Conservation (phyloP, 352 stramenopile genomes). For the Globisporangium cederbergense region DNA sequence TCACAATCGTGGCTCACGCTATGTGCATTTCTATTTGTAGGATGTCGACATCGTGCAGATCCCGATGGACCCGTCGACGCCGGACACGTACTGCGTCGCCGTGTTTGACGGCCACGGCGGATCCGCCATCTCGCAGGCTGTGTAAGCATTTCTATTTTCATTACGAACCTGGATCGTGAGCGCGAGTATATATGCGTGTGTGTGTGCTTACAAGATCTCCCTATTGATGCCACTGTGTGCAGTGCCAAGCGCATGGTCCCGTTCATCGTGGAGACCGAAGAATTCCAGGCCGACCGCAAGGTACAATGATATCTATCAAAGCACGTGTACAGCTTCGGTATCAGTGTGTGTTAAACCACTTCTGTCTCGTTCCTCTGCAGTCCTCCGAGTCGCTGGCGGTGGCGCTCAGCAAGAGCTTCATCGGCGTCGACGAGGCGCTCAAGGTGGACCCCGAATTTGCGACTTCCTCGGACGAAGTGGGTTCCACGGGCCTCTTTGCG, state of each 20-base stretch:
- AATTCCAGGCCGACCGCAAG: conserved; percentile 74
- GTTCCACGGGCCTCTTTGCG: conserved; percentile 77
- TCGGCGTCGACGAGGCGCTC: conserved; percentile 64
- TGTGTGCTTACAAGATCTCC: background rate
- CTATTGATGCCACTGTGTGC: background rate
- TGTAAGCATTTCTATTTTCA: conserved; percentile 41
- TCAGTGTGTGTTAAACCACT: background rate
- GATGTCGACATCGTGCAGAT: conserved; percentile 74
- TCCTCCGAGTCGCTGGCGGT: conserved; percentile 67
- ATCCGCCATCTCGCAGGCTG: conserved; percentile 54
- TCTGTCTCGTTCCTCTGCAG: conserved; percentile 17
- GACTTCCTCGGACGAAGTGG: conserved; percentile 70
- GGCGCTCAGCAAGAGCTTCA: conserved; percentile 74
- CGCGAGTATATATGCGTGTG: background rate
- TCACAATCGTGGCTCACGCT: background rate
- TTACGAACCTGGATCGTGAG: background rate
- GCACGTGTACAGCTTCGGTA: too few relatives aligned
- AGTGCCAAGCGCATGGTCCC: conserved; percentile 71
- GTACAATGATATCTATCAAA: conserved; percentile 11
- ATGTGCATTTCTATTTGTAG: conserved; percentile 20
- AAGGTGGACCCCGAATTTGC: conserved; percentile 67
- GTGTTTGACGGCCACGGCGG: conserved; percentile 86
- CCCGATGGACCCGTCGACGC: conserved; percentile 51
- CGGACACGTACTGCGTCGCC: conserved; percentile 63
- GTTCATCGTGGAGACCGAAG: conserved; percentile 58